phyloP scores from a whole-genome alignment of 106 monocot genomes.

The Triglochin maritima region DNA sequence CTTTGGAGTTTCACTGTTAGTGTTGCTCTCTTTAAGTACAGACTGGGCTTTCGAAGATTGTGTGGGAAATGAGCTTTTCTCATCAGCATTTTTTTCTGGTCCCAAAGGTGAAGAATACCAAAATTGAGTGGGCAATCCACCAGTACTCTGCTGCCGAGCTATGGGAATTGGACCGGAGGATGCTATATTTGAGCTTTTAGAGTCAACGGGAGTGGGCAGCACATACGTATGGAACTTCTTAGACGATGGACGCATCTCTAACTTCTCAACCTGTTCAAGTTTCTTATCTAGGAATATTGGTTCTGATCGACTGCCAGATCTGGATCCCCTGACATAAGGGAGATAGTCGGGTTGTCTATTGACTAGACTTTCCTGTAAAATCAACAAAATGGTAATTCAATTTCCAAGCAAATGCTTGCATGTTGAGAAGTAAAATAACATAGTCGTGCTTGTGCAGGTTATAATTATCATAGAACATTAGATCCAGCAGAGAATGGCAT shows the following conservation, averaged over 20 bases:
- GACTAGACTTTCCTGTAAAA: slow-evolving; percentile 36
- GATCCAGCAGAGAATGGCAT: too few species aligned
- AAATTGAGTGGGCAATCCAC: slow-evolving; percentile 15
- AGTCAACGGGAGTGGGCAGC: slow-evolving; percentile 67
- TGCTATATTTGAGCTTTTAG: slow-evolving; percentile 18
- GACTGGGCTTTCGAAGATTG: slow-evolving; percentile 24
- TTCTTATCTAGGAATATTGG: slow-evolving; percentile 58
- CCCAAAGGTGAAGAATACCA: slow-evolving; percentile 56
- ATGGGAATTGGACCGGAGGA: slow-evolving; percentile 12
- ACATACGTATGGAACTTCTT: slow-evolving; percentile 58
- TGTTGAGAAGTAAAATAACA: too few species aligned
- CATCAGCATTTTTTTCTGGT: slow-evolving; percentile 14
- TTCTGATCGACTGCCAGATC: slow-evolving; percentile 51
- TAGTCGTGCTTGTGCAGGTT: too few species aligned
- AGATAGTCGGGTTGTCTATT: slow-evolving; percentile 21
- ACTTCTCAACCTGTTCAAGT: slow-evolving; percentile 39
- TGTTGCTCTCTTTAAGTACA: slow-evolving; percentile 47
- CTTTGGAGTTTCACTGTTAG: slow-evolving; percentile 25
- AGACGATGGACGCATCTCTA: slow-evolving; percentile 33
- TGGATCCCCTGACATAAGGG: slow-evolving; percentile 14
- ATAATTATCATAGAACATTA: too few species aligned
- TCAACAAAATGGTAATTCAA: not conserved
- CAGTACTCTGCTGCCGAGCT: slow-evolving; percentile 11
- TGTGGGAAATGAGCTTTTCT: not conserved
- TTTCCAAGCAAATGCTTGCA: not conserved